These are phyloP conservation scores for Kodamaea fukazawae DNA, from an alignment of 805 yeast species.

Conservation along the genomic window DNA sequence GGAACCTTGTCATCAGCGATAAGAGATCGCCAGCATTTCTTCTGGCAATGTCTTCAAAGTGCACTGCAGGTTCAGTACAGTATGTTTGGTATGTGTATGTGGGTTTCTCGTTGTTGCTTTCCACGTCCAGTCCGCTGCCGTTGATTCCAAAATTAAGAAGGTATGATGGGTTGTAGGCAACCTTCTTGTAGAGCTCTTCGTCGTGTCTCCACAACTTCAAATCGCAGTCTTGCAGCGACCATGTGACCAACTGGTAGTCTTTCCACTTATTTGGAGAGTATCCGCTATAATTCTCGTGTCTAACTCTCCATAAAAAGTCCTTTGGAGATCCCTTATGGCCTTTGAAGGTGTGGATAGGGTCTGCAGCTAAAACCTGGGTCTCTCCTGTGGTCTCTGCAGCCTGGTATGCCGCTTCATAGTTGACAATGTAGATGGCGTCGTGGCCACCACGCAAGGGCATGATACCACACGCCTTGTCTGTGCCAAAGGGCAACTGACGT, in stretches of 20 bases:
- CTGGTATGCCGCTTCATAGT: conserved; percentile 38
- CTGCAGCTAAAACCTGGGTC: conserved; percentile 24
- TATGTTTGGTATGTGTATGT: conserved; percentile 30
- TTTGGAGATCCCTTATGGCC: conserved; percentile 85
- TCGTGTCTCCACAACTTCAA: conserved; percentile 73
- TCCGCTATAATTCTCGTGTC: conserved; percentile 40
- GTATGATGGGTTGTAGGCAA: conserved; percentile 38
- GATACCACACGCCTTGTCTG: conserved; percentile 67
- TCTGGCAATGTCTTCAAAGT: conserved; percentile 31
- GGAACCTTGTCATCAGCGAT: conserved; percentile 36
- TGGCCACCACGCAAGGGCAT: conserved; percentile 90
- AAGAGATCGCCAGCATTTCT: conserved; percentile 33
- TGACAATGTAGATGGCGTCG: conserved; percentile 57
- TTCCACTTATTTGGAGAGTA: conserved; percentile 60
- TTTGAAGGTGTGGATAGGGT: conserved; percentile 51
- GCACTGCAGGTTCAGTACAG: conserved; percentile 35
- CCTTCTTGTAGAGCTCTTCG: conserved; percentile 33
- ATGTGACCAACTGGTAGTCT: conserved; percentile 88
- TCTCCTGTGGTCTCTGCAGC: conserved; percentile 22
- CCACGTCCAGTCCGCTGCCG: background rate
- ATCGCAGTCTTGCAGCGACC: conserved; percentile 84
- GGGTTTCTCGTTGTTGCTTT: background rate
- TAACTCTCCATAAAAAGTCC: conserved; percentile 83
- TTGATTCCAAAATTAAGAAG: conserved; percentile 18
- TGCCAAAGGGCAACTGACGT: conserved; percentile 84